A percentile compares a stretch with the other conserved stretches of the same genome.
Conservation (phyloP, 306 rosid species). For the Potentilla sterilis region DNA sequence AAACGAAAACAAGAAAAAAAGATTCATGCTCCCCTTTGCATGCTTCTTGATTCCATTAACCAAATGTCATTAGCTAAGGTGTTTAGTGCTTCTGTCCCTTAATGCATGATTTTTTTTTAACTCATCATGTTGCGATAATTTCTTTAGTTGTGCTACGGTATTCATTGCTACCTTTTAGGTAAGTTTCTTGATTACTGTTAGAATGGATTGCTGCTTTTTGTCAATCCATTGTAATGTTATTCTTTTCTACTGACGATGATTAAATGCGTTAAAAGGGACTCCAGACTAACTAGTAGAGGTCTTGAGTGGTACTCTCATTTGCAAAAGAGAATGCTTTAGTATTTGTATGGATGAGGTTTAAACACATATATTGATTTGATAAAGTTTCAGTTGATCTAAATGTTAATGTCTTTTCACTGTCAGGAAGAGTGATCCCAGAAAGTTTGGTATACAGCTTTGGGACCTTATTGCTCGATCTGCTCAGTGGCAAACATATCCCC, state of each 20-base stretch:
- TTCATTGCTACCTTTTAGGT: neutral
- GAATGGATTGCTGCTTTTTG: neutral
- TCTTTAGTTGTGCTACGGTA: neutral
- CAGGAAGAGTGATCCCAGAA: slow-evolving; percentile 86
- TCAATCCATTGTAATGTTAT: neutral
- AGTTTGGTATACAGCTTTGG: slow-evolving; percentile 92
- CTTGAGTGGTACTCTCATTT: neutral
- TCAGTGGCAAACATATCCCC: slow-evolving; percentile 94
- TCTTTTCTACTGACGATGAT: neutral
- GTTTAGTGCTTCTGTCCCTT: neutral
- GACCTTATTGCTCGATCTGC: slow-evolving; percentile 84
- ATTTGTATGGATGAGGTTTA: neutral
- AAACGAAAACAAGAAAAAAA: no score
- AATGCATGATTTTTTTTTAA: neutral
- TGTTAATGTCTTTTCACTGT: slow-evolving; percentile 24
- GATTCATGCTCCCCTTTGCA: neutral
- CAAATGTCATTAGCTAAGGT: neutral
- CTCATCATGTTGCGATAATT: neutral
- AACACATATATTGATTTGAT: neutral
- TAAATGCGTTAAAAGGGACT: neutral
- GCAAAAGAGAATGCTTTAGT: neutral
- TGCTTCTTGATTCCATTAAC: neutral
- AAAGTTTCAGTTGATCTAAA: slow-evolving; percentile 10
- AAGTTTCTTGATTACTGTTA: neutral
- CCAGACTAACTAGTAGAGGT: neutral